Percentiles rank a stretch among this genome's conserved stretches.
These are phyloP conservation scores for Hygrophorus pudorinus DNA, from an alignment of 768 basidiomycete genomes.

Conservation along the genomic window DNA sequence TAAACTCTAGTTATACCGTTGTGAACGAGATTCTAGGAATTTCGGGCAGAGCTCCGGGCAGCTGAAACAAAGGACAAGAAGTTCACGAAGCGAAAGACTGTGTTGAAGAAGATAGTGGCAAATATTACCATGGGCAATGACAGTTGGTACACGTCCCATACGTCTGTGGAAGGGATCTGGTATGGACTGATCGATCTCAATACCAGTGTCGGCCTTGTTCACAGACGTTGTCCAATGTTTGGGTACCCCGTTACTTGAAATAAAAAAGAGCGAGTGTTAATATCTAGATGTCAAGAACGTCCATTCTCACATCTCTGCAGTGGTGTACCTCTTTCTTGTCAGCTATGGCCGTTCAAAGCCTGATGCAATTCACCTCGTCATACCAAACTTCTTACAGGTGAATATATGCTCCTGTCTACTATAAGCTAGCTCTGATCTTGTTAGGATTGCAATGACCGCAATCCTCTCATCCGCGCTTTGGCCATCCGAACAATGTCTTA, in stretches of 20 bases:
- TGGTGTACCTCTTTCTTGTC: conserved; percentile 96
- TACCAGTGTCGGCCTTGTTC: conserved; percentile 84
- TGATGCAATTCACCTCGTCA: conserved; percentile 87
- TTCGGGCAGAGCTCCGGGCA: conserved; percentile 83
- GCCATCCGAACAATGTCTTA: conserved; percentile 99
- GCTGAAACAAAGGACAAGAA: conserved; percentile 97
- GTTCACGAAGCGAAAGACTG: conserved; percentile 84
- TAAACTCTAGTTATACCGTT: background rate
- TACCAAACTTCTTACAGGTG: conserved; percentile 85
- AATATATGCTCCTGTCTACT: conserved; percentile 11
- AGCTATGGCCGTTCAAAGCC: conserved; percentile 93
- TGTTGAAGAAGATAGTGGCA: conserved; percentile 94
- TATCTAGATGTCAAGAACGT: background rate
- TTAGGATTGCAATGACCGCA: conserved; percentile 92
- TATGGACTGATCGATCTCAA: conserved; percentile 13
- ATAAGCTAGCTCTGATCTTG: conserved; percentile 10
- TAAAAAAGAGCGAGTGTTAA: conserved; percentile 87
- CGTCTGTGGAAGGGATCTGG: conserved; percentile 12
- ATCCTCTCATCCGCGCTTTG: conserved; percentile 92
- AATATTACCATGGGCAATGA: conserved; percentile 99
- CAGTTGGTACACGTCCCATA: conserved; percentile 51
- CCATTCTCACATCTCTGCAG: conserved; percentile 26
- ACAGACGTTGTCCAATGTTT: conserved; percentile 94
- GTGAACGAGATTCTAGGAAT: conserved; percentile 44
- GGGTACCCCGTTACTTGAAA: conserved; percentile 90